phyloP scores from a whole-genome alignment of 768 basidiomycete species.

The Coprinellus micaceus region DNA sequence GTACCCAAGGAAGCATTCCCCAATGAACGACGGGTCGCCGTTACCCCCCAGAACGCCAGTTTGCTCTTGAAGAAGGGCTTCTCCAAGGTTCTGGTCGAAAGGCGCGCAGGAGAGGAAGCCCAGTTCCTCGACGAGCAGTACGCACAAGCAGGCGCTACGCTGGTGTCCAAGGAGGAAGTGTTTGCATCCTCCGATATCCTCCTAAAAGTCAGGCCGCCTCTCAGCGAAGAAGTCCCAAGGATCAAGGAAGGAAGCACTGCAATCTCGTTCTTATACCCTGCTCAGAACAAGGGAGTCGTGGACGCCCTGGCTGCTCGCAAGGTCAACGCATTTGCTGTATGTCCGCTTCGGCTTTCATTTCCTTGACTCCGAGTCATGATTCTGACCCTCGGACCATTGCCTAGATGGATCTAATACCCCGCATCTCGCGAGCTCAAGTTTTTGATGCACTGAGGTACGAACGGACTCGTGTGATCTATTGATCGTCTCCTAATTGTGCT shows the following conservation, averaged over 20 bases:
- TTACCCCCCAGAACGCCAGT: slow-evolving; percentile 76
- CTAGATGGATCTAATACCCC: slow-evolving; percentile 86
- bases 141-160: slow-evolving; percentile 68
- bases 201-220: slow-evolving; percentile 81
- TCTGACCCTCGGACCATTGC: background rate
- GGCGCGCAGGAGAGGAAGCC: slow-evolving; percentile 63
- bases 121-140: slow-evolving; percentile 84
- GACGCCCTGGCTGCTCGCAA: slow-evolving; percentile 64
- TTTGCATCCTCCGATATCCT: slow-evolving; percentile 70
- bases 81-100: slow-evolving; percentile 65
- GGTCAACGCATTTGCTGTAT: slow-evolving; percentile 67
- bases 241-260: slow-evolving; percentile 75
- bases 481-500: background rate
- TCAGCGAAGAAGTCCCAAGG: slow-evolving; percentile 54
- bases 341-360: slow-evolving; percentile 14
- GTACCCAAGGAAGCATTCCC: slow-evolving; percentile 75
- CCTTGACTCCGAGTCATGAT: background rate
- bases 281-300: slow-evolving; percentile 73
- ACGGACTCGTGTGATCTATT: background rate
- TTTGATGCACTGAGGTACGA: slow-evolving; percentile 81
- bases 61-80: slow-evolving; percentile 84
- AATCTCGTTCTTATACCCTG: slow-evolving; percentile 81
- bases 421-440: slow-evolving; percentile 86
- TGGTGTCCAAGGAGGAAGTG: slow-evolving; percentile 72
- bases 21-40: slow-evolving; percentile 73